Evolutionary conservation across 2,329 filamentous ascomycete species (phyloP), one percentile per base, ranked within the genome.

Genomic region (Colletotrichum lupini): DNA sequence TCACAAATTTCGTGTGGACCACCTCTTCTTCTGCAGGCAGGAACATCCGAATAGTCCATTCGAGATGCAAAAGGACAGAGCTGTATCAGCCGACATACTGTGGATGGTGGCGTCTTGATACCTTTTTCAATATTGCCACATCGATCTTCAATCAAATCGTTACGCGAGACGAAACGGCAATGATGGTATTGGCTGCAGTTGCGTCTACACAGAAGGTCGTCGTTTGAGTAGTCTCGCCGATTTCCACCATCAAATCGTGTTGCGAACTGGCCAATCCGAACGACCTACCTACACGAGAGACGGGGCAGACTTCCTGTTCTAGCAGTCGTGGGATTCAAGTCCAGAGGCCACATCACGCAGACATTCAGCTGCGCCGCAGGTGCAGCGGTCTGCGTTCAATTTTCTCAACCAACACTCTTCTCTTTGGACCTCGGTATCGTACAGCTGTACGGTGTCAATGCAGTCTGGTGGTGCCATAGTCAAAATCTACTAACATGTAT

Each of bases 271-370:
- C 26, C 7, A 37, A 49, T 37, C 19, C n/a, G 8, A 57, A 24
- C 61, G 24, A 26, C 57, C 57, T n/a, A 37, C 14, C 32, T 64
- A 26, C 12, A 35, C 32, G 24, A 58, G 19, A n/a, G 2, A 49
- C 69, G 69, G 69, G 35, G 65, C 14, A 64, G n/a, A 37, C 59
- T 61, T 55, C 66, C 64, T 67, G 7, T 69, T 64, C 42, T 30
- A 67, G 59, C 14, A 7, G 59, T 42, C 55, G 49, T 56, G 66
- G 24, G 5, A 56, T 26, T 8, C n/a, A 30, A 59, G 22, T 32
- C 24, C 26, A 24, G 60, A 14, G 22, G 12, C 19, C 58, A 37
- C 42, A 63, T 59, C 19, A 12, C 14, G 53, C 58, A 59, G 42
- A 46, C 16, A 24, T 42, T 12, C 57, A 60, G 9, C 64, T 62